Conservation (phyloP, 257 asterid genomes). For the Mitragyna speciosa region DNA sequence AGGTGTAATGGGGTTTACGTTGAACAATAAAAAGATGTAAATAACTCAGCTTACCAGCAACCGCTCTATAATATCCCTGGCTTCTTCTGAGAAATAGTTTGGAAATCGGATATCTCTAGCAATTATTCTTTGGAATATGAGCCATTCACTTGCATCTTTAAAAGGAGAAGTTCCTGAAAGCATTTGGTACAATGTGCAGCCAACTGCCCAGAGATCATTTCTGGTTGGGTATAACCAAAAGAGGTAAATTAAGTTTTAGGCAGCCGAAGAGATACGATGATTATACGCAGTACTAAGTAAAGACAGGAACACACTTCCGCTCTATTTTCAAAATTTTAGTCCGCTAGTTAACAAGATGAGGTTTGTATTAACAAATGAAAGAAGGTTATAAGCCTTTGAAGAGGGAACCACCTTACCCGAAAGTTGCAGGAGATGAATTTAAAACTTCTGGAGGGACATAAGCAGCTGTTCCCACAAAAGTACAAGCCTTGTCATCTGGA, state of each 20-base stretch:
- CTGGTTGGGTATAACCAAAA: slow-evolving; percentile 42
- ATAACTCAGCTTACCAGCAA: slow-evolving; percentile 61
- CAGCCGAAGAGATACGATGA: slow-evolving; percentile 11
- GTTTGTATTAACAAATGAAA: not conserved
- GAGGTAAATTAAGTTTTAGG: slow-evolving; percentile 9
- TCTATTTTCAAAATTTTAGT: not conserved
- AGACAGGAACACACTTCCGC: not conserved
- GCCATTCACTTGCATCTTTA: slow-evolving; percentile 98
- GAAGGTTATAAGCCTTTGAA: slow-evolving; percentile 8
- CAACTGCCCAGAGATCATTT: slow-evolving; percentile 99
- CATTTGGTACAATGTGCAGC: slow-evolving; percentile 98
- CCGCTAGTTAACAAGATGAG: not conserved
- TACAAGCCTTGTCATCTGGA: slow-evolving; percentile 96
- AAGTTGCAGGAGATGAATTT: slow-evolving; percentile 97
- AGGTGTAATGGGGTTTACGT: not conserved
- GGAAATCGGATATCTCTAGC: slow-evolving; percentile 97
- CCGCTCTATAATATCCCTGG: slow-evolving; percentile 85
- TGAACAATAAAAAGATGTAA: not conserved
- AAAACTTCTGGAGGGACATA: slow-evolving; percentile 98
- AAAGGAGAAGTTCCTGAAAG: slow-evolving; percentile 98
- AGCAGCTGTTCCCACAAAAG: slow-evolving; percentile 99
- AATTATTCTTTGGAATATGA: slow-evolving; percentile 86
- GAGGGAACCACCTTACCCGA: slow-evolving; percentile 47
- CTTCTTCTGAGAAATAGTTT: slow-evolving; percentile 71
- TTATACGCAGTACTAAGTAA: slow-evolving; percentile 11